phyloP scores from a whole-genome alignment of 768 basidiomycete genomes.

The Trametes elegans region DNA sequence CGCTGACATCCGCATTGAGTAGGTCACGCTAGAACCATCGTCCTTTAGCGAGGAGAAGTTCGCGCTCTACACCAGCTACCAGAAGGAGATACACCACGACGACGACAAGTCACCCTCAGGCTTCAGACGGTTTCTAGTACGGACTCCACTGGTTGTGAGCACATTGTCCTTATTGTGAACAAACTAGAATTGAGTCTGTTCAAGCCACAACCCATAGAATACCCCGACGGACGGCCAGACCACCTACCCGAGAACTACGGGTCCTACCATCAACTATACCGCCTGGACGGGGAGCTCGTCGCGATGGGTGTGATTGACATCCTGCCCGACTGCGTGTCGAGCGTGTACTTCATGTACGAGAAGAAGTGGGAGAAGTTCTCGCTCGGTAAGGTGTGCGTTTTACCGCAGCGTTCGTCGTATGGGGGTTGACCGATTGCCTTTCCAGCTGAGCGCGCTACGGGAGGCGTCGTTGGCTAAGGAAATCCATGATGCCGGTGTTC shows the following conservation, averaged over 20 bases:
- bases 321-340: constrained; percentile 80
- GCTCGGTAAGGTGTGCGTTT: constrained; percentile 59
- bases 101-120: constrained; percentile 42
- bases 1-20: background rate
- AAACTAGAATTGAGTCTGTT: background rate
- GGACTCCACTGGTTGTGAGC: constrained; percentile 70
- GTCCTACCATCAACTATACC: constrained; percentile 90
- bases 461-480: constrained; percentile 77
- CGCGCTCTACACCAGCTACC: constrained; percentile 74
- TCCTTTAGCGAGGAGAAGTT: constrained; percentile 81
- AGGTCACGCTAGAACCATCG: constrained; percentile 79
- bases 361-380: constrained; percentile 64
- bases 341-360: constrained; percentile 90
- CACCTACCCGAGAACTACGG: constrained; percentile 81
- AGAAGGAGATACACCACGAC: constrained; percentile 76
- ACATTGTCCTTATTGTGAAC: no score
- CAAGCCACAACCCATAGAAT: constrained; percentile 63
- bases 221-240: constrained; percentile 42
- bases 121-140: constrained; percentile 77
- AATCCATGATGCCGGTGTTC: constrained; percentile 66
- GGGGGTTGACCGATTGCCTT: background rate
- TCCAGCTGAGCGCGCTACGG: constrained; percentile 78
- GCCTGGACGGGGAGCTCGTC: constrained; percentile 75
- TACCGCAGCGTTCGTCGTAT: background rate
- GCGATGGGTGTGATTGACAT: constrained; percentile 91